Conservation (phyloP, 345 rosid genomes). For the Chamaenerion angustifolium region DNA sequence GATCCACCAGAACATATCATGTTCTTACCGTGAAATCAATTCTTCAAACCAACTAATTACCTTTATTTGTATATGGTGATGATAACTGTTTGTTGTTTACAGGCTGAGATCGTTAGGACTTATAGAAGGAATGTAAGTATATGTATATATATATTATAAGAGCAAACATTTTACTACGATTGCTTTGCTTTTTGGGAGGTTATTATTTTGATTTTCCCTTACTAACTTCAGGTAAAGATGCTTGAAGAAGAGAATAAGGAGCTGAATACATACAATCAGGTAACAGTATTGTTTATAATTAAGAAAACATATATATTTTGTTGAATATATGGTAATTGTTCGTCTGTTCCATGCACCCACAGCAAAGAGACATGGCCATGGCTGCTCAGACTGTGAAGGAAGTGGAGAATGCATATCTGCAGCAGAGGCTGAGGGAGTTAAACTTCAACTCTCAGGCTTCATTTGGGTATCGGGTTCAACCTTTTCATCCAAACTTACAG, state of each 20-base stretch:
- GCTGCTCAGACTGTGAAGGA: constrained; percentile 25
- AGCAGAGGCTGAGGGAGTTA: constrained; percentile 14
- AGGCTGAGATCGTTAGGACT: constrained; percentile 24
- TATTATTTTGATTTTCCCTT: not conserved
- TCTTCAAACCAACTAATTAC: not conserved
- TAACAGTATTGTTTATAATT: not conserved
- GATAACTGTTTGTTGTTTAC: constrained; percentile 8
- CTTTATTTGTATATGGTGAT: not conserved
- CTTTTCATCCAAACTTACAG: constrained; percentile 46
- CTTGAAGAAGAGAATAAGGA: constrained; percentile 6
- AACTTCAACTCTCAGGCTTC: constrained; percentile 25
- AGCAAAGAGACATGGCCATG: constrained; percentile 40
- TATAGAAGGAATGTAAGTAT: constrained; percentile 33
- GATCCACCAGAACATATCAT: not conserved
- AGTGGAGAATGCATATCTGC: constrained; percentile 15
- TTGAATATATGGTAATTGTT: constrained; percentile 7
- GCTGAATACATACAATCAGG: not conserved
- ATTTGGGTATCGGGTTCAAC: constrained; percentile 38
- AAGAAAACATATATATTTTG: too few relatives aligned
- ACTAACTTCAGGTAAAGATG: not conserved
- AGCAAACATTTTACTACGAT: not conserved
- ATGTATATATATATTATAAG: not conserved
- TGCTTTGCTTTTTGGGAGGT: not conserved
- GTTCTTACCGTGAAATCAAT: not conserved
- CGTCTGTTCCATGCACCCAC: too few relatives aligned